Percentiles rank a stretch among this genome's conserved stretches.
These are phyloP conservation scores for Solanum lignicaule DNA, from an alignment of 257 asterid genomes.

Conservation along the genomic window DNA sequence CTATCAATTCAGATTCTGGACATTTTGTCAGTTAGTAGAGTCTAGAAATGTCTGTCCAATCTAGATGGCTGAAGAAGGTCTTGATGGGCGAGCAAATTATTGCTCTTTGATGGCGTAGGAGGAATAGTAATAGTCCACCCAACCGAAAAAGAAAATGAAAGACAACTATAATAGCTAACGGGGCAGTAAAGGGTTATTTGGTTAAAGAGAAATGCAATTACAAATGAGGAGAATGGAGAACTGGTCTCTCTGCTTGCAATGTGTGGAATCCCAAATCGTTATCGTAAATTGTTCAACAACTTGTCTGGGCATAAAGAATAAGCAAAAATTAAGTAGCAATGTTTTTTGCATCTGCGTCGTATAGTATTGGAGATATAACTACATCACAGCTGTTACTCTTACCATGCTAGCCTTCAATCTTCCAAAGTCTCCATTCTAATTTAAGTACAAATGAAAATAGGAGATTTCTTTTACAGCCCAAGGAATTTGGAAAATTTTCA, in stretches of 20 bases:
- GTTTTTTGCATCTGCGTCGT: neutral
- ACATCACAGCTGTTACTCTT: constrained; percentile 2
- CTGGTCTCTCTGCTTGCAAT: neutral
- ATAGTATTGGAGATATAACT: constrained; percentile 6
- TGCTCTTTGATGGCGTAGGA: neutral
- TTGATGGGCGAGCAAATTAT: neutral
- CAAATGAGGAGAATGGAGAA: neutral
- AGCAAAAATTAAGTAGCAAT: neutral
- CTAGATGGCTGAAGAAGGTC: neutral
- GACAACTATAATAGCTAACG: neutral
- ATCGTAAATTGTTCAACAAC: neutral
- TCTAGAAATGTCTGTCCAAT: neutral
- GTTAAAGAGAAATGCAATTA: neutral
- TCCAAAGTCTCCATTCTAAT: constrained; percentile 24
- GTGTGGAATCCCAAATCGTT: neutral
- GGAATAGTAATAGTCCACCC: neutral
- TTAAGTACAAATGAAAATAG: constrained; percentile 8
- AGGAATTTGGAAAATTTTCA: constrained; percentile 16
- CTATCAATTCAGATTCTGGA: neutral
- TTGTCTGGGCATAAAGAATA: neutral
- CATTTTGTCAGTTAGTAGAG: neutral
- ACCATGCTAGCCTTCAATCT: constrained; percentile 12
- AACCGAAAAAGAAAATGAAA: neutral
- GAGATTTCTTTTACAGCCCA: constrained; percentile 18
- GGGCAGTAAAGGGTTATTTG: neutral